Conservation (phyloP, 495 filamentous ascomycete species). For the Thermochaetoides thermophila region DNA sequence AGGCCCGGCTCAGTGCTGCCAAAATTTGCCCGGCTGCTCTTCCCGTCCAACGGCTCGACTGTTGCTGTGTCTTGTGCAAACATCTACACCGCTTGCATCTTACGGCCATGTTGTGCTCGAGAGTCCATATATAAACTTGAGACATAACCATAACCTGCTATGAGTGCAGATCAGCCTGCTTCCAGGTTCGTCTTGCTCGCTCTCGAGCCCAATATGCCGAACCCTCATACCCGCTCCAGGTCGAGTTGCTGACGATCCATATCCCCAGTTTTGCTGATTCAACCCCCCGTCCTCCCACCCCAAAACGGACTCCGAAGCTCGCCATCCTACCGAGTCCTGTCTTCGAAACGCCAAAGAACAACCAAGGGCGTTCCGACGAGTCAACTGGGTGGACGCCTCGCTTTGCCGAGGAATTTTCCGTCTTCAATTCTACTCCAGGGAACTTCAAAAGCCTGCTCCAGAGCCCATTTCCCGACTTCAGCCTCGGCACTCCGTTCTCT, state of each 20-base stretch:
- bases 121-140: too few relatives aligned
- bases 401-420: conserved; percentile 43
- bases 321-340: conserved; percentile 43
- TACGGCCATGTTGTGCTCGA: too few relatives aligned
- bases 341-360: conserved; percentile 52
- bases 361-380: conserved; percentile 31
- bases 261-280: conserved; percentile 57
- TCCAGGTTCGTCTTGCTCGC: conserved; percentile 43
- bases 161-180: conserved; percentile 63
- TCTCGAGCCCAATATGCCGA: conserved; percentile 4
- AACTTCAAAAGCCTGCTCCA: conserved; percentile 31
- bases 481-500: conserved; percentile 17
- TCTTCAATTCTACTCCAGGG: conserved; percentile 41
- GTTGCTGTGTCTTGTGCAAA: not conserved
- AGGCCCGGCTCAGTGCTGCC: not conserved
- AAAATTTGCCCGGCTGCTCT: too few relatives aligned
- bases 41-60: not conserved
- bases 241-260: conserved; percentile 16
- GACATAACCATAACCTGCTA: too few relatives aligned
- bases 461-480: conserved; percentile 27
- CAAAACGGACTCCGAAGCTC: conserved; percentile 58
- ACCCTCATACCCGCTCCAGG: not conserved
- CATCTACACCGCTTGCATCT: conserved; percentile 2
- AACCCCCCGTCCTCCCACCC: conserved; percentile 64
- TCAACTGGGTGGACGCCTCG: conserved; percentile 37